These are phyloP conservation scores for Sporisorium scitamineum DNA, from an alignment of 1,284 basidiomycete genomes.

Conservation along the genomic window DNA sequence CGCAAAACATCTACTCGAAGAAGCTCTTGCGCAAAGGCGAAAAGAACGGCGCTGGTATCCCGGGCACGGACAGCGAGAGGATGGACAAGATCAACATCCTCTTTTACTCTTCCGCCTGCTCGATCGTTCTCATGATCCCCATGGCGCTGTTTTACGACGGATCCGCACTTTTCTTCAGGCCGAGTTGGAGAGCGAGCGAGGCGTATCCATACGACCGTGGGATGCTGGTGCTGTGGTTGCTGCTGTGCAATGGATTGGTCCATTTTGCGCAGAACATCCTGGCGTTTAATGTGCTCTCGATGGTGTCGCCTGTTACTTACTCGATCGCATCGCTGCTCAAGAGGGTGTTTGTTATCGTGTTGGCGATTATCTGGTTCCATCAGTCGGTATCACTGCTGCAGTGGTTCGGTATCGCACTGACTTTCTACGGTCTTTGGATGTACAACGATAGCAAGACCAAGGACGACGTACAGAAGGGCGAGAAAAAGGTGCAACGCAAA, in stretches of 20 bases:
- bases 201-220: constrained; percentile 16
- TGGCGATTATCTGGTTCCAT: constrained; percentile 96
- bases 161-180: constrained; percentile 16
- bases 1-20: constrained; percentile 99
- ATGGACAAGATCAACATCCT: constrained; percentile 97
- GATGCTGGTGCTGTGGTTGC: constrained; percentile 74
- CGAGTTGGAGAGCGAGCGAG: constrained; percentile 13
- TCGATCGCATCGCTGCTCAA: constrained; percentile 98
- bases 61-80: constrained; percentile 71
- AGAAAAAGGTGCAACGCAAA: constrained; percentile 23
- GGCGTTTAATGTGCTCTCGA: constrained; percentile 93
- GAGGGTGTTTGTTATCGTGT: constrained; percentile 96
- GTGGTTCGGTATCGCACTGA: constrained; percentile 83
- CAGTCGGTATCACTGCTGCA: constrained; percentile 88
- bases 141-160: constrained; percentile 64
- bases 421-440: constrained; percentile 88
- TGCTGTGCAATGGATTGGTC: constrained; percentile 91
- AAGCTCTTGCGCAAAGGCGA: constrained; percentile 79
- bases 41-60: constrained; percentile 7
- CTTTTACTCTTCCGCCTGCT: constrained; percentile 93
- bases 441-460: constrained; percentile 88
- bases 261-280: constrained; percentile 98
- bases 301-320: constrained; percentile 97
- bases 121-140: constrained; percentile 75
- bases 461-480: constrained; percentile 30